These are phyloP conservation scores for Xylaria sp. DNA, from an alignment of 2,329 filamentous ascomycete species.

Conservation along the genomic window DNA sequence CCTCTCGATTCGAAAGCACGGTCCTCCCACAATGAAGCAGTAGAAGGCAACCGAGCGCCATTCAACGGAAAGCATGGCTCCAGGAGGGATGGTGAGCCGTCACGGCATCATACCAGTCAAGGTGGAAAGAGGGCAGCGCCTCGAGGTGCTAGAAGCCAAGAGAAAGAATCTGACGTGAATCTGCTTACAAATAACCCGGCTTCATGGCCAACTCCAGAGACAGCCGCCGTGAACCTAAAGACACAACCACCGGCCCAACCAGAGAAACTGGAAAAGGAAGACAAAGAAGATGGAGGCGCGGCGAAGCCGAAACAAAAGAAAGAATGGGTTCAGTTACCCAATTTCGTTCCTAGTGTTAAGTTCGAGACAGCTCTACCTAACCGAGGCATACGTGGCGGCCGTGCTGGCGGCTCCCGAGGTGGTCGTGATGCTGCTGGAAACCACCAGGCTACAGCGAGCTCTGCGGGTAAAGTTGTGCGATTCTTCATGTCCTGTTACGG, in stretches of 20 bases:
- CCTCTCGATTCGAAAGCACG: constrained; percentile 41
- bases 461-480: constrained; percentile 40
- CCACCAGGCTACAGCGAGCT: constrained; percentile 36
- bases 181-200: constrained; percentile 81
- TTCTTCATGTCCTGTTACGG: background rate
- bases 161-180: constrained; percentile 63
- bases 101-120: constrained; percentile 55
- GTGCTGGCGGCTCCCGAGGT: constrained; percentile 46
- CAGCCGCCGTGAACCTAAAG: constrained; percentile 79
- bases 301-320: constrained; percentile 73
- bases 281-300: constrained; percentile 66
- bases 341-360: constrained; percentile 79
- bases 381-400: constrained; percentile 62
- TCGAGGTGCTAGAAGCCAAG: constrained; percentile 58
- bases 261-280: constrained; percentile 69
- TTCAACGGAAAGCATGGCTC: constrained; percentile 56
- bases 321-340: constrained; percentile 86
- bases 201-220: constrained; percentile 92
- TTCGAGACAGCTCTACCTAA: constrained; percentile 84
- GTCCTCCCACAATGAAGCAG: constrained; percentile 38
- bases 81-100: constrained; percentile 56
- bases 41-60: constrained; percentile 45
- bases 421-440: constrained; percentile 45
- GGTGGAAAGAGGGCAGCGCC: constrained; percentile 54
- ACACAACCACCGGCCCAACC: constrained; percentile 73